Conservation (phyloP, 306 rosid genomes). For the Ammopiptanthus mongolicus region DNA sequence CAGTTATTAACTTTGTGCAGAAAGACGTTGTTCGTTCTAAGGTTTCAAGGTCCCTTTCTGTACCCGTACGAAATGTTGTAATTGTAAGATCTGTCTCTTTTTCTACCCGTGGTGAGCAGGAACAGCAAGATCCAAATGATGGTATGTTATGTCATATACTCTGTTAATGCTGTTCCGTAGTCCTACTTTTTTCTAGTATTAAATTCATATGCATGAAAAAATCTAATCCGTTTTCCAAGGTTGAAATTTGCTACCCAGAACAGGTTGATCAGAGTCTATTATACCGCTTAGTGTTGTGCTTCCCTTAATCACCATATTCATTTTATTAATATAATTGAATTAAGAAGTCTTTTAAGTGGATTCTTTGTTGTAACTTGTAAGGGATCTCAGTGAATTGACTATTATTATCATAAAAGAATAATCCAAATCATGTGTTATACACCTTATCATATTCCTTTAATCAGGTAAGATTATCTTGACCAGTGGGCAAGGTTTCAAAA, state of each 20-base stretch:
- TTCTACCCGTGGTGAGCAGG: constrained; percentile 41
- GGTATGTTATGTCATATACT: constrained; percentile 42
- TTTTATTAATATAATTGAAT: neutral
- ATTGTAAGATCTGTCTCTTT: constrained; percentile 83
- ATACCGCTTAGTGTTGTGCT: neutral
- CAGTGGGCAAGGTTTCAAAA: neutral
- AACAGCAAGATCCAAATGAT: constrained; percentile 43
- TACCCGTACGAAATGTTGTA: constrained; percentile 71
- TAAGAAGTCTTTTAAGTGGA: neutral
- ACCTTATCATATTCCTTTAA: neutral
- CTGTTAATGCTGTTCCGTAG: constrained; percentile 13
- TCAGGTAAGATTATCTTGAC: neutral
- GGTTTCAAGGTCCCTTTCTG: constrained; percentile 88
- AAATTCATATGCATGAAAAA: constrained; percentile 2
- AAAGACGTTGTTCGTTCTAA: constrained; percentile 47
- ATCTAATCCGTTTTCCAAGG: neutral
- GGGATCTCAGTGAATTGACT: neutral
- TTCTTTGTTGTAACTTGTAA: neutral
- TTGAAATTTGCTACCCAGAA: neutral
- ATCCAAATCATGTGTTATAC: neutral
- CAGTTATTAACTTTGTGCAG: constrained; percentile 46
- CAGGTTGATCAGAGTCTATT: neutral
- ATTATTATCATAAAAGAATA: neutral
- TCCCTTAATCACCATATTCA: neutral
- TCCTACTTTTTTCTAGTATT: constrained; percentile 1